Evolutionary conservation across 257 asterid genomes (phyloP), one percentile per base, ranked within the genome.

Genomic region (Catharanthus roseus): DNA sequence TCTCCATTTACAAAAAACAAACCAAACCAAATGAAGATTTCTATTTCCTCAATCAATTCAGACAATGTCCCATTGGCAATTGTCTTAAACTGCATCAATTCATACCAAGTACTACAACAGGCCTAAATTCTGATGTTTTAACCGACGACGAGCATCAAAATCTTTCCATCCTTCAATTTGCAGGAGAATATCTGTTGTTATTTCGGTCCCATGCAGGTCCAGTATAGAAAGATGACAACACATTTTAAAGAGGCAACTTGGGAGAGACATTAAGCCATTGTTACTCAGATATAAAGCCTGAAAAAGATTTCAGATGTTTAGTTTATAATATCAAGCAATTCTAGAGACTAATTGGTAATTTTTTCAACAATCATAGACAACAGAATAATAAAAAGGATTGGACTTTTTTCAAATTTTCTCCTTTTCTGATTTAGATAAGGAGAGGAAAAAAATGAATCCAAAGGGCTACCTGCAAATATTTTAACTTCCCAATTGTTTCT

Each of bases 101-200:
- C n/a, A n/a, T n/a, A n/a, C n/a, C 85, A 68, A 75, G 55, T 44
- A 89, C 96, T 54, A 91, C 91, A n/a, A n/a, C 99, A 65, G 91
- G 90, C 74, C 91, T 96, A n/a, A n/a, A 81, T 93, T 93, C 79
- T 93, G 96, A 84, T 91, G 97, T 80, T 91, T 93, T 42, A 77
- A 70, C 29, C 87, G 79, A 16, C 99, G 89, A 15, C 97, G 86
- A 85, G 82, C 86, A 36, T 93, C 97, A 74, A 93, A 93, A 61
- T 82, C 85, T 60, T 88, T 89, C 97, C 97, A 93, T 38, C 99
- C 99, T 82, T 88, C 95, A 80, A 90, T 95, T 93, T 84, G 83
- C 69, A 96, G 91, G 55, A 93, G 95, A 81, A 82, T 69, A 80
- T 93, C 96, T 56, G 72, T 83, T 19, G 98, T 91, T 72, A 93